A percentile compares a stretch with the other conserved stretches of the same genome.
Evolutionary conservation across 805 yeast species (phyloP).

Genomic region (Ogataea degrootiae): DNA sequence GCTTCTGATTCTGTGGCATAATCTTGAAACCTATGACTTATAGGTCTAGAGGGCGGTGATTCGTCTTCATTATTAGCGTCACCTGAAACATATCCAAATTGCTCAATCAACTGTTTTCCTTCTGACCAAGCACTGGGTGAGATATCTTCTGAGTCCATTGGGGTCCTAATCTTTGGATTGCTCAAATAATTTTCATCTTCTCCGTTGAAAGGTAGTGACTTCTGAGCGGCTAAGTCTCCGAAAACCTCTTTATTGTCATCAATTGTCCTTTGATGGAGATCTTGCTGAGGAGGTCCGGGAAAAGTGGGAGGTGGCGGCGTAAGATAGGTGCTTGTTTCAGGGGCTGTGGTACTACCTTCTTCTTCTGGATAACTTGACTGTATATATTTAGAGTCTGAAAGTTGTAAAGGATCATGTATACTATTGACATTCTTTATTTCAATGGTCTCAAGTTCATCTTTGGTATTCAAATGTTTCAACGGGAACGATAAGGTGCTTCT

Average conservation of each 20-base stretch:
- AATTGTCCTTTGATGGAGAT: background rate
- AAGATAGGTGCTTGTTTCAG: background rate
- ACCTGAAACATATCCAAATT: conserved; percentile 21
- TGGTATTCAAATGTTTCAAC: background rate
- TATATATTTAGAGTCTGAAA: background rate
- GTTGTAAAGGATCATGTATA: background rate
- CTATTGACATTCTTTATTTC: conserved; percentile 9
- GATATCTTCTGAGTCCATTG: background rate
- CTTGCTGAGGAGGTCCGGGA: too few relatives aligned
- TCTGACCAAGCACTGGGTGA: conserved; percentile 22
- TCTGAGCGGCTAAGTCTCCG: background rate
- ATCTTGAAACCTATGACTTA: background rate
- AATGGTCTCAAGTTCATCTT: conserved; percentile 1
- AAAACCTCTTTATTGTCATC: background rate
- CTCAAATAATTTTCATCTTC: background rate
- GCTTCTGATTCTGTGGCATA: conserved; percentile 4
- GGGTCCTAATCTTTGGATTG: conserved; percentile 15
- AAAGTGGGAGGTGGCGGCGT: too few relatives aligned
- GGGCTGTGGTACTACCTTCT: background rate
- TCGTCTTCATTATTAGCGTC: background rate
- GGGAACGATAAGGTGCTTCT: conserved; percentile 17
- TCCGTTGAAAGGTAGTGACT: background rate
- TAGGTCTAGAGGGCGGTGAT: background rate
- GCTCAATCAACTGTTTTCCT: conserved; percentile 17
- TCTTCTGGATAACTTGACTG: conserved; percentile 13